These are phyloP conservation scores for Firmiana major DNA, from an alignment of 345 rosid genomes.

Conservation along the genomic window DNA sequence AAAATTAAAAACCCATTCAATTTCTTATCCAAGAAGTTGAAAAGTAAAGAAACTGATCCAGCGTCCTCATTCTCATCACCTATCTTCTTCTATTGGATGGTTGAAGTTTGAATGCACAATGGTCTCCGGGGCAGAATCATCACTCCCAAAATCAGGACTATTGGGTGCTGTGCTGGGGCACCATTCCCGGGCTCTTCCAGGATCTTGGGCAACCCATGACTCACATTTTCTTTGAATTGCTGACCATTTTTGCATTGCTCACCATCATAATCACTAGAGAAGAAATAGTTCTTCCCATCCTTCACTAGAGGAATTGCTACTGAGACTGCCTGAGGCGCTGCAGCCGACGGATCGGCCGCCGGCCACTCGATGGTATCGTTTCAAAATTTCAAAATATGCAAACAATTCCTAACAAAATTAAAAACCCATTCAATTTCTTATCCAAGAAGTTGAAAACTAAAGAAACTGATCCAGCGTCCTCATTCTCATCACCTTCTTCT, in stretches of 20 bases:
- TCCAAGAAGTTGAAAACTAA: slow-evolving; percentile 13
- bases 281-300: slow-evolving; percentile 70
- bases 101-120: slow-evolving; percentile 59
- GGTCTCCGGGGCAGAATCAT: slow-evolving; percentile 70
- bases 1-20: slow-evolving; percentile 25
- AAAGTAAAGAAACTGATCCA: slow-evolving; percentile 27
- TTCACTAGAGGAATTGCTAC: slow-evolving; percentile 68
- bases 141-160: slow-evolving; percentile 43
- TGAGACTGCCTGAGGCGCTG: slow-evolving; percentile 45
- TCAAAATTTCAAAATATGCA: too few relatives aligned
- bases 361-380: slow-evolving; percentile 71
- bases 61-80: slow-evolving; percentile 32
- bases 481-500: slow-evolving; percentile 28
- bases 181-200: slow-evolving; percentile 44
- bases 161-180: slow-evolving; percentile 64
- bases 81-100: slow-evolving; percentile 47
- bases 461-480: slow-evolving; percentile 31
- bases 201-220: slow-evolving; percentile 66
- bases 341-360: slow-evolving; percentile 62
- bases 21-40: slow-evolving; percentile 9
- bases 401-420: slow-evolving; percentile 24
- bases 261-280: slow-evolving; percentile 80
- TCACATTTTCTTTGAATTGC: slow-evolving; percentile 60
- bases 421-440: slow-evolving; percentile 21
- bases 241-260: slow-evolving; percentile 76